These are phyloP conservation scores for Xylaria castorea DNA, from an alignment of 495 filamentous ascomycete species.

Conservation along the genomic window DNA sequence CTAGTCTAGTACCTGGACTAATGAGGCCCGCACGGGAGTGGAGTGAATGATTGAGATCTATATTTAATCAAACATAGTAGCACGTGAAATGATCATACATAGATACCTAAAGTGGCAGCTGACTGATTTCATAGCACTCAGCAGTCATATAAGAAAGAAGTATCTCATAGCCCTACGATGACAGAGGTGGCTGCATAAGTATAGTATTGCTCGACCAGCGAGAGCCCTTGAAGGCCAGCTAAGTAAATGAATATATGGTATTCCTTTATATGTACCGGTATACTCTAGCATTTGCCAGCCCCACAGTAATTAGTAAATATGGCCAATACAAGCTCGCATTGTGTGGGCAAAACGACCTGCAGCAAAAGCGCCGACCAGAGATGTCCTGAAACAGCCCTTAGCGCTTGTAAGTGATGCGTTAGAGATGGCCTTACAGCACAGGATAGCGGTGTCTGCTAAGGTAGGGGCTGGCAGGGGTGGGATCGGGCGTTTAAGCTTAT, in stretches of 20 bases:
- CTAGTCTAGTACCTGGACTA: too few species aligned
- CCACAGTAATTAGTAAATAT: too few species aligned
- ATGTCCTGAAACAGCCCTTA: slow-evolving; percentile 8
- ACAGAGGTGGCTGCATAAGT: background rate
- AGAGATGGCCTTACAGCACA: background rate
- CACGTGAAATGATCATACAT: background rate
- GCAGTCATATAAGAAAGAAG: background rate
- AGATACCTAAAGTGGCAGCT: background rate
- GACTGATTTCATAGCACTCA: background rate
- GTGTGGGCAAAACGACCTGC: background rate
- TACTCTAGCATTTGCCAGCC: too few species aligned
- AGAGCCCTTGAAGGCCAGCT: too few species aligned
- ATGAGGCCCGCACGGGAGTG: too few species aligned
- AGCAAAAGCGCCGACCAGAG: slow-evolving; percentile 2
- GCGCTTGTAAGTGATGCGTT: background rate
- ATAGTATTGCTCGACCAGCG: too few species aligned
- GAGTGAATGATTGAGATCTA: too few species aligned
- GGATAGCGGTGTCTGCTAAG: background rate
- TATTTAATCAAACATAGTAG: background rate
- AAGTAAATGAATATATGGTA: too few species aligned
- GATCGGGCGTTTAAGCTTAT: background rate
- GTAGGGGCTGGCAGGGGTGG: background rate
- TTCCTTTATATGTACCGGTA: too few species aligned
- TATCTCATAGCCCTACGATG: background rate
- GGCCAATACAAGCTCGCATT: background rate